phyloP scores from a whole-genome alignment of 2,329 filamentous ascomycete genomes.

The Nectriaceae sp. region DNA sequence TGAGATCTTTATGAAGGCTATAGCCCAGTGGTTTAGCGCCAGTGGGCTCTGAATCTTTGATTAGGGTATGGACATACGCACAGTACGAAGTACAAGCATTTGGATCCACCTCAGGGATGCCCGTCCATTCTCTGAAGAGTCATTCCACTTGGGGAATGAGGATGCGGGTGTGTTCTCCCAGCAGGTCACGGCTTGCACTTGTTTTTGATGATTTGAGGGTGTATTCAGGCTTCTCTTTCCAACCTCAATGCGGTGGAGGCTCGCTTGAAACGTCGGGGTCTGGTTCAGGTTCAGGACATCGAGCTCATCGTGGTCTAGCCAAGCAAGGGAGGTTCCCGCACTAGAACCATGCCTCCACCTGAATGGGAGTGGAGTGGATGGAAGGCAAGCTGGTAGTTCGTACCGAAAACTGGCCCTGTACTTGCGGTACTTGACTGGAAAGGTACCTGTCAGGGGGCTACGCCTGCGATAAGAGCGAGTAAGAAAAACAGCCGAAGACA shows the following conservation, averaged over 20 bases:
- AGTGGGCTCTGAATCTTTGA: too few relatives aligned
- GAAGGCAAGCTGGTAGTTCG: conserved; percentile 3
- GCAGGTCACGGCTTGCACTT: too few relatives aligned
- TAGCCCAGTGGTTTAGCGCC: too few relatives aligned
- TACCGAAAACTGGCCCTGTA: conserved; percentile 6
- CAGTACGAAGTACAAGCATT: too few relatives aligned
- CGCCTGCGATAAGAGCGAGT: conserved; percentile 15
- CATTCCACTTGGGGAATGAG: too few relatives aligned
- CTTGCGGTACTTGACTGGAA: conserved; percentile 12
- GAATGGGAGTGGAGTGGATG: conserved; percentile 6
- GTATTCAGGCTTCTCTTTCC: too few relatives aligned
- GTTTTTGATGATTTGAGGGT: too few relatives aligned
- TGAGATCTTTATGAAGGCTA: too few relatives aligned
- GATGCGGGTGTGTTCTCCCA: too few relatives aligned
- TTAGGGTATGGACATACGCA: too few relatives aligned
- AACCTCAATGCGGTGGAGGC: conserved; percentile 23
- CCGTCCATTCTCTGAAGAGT: too few relatives aligned
- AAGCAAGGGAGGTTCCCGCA: conserved; percentile 16
- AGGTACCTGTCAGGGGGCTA: conserved; percentile 18
- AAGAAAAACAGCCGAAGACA: conserved; percentile 25
- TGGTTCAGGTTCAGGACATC: conserved; percentile 15
- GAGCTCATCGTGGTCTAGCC: conserved; percentile 20
- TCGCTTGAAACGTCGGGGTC: conserved; percentile 27
- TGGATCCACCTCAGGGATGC: too few relatives aligned
- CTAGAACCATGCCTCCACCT: conserved; percentile 12